A percentile compares a stretch with the other conserved stretches of the same genome.
Evolutionary conservation across 768 basidiomycete genomes (phyloP).

Genomic region (Fomitopsis serialis): DNA sequence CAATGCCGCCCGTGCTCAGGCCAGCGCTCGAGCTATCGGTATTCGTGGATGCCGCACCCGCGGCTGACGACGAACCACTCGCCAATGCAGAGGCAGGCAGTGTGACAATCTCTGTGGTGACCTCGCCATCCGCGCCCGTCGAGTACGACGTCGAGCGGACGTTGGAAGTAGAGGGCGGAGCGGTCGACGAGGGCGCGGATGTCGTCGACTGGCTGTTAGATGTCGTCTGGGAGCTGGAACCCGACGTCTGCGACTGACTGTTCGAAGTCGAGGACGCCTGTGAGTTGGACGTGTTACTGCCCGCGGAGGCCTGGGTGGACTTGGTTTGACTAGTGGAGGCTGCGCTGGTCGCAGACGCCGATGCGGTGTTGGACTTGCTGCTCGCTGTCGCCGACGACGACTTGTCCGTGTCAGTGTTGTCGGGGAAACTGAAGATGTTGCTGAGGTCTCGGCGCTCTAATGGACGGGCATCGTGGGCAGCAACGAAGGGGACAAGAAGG

Average conservation of each 20-base stretch:
- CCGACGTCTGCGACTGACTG: background rate
- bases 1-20: conserved; percentile 66
- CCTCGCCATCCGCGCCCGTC: conserved; percentile 27
- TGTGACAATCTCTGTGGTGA: conserved; percentile 20
- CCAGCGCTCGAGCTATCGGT: conserved; percentile 26
- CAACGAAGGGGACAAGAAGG: conserved; percentile 9
- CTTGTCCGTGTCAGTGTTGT: background rate
- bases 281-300: conserved; percentile 1
- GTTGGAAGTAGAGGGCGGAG: conserved; percentile 5
- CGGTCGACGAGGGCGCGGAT: conserved; percentile 5
- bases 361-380: background rate
- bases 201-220: conserved; percentile 1
- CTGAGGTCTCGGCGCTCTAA: background rate
- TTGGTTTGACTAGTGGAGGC: background rate
- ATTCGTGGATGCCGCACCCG: conserved; percentile 12
- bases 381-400: background rate
- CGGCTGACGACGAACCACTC: conserved; percentile 19
- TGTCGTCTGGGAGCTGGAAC: background rate
- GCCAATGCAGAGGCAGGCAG: conserved; percentile 18
- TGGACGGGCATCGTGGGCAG: background rate
- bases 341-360: background rate
- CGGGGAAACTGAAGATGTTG: background rate
- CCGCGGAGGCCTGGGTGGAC: background rate
- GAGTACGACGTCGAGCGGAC: conserved; percentile 11
- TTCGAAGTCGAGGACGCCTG: background rate